A percentile compares a stretch with the other conserved stretches of the same genome.
phyloP scores from a whole-genome alignment of 495 filamentous ascomycete genomes.

The Hyaloscypha bicolor region DNA sequence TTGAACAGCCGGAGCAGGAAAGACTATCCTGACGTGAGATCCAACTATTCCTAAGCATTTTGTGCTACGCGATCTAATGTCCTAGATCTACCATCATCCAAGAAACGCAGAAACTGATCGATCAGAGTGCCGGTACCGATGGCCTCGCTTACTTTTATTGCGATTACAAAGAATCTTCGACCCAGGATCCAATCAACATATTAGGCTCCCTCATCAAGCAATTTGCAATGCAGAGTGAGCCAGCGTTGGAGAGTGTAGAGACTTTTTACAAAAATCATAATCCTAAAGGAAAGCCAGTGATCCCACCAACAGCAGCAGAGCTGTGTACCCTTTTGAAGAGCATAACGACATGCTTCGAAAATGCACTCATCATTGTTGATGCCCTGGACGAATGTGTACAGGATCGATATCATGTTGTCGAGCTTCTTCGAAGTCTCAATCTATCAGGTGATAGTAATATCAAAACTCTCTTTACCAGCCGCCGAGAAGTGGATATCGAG shows the following conservation, averaged over 20 bases:
- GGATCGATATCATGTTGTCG: constrained; percentile 18
- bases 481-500: constrained; percentile 32
- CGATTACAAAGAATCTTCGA: constrained; percentile 40
- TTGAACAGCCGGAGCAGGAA: constrained; percentile 16
- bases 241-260: constrained; percentile 27
- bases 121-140: too few species aligned
- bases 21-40: constrained; percentile 8
- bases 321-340: constrained; percentile 27
- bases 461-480: constrained; percentile 33
- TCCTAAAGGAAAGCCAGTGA: not conserved
- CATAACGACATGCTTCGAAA: constrained; percentile 29
- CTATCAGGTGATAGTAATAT: too few species aligned
- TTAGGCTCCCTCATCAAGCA: constrained; percentile 39
- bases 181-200: constrained; percentile 35
- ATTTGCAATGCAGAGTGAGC: constrained; percentile 38
- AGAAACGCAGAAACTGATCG: not conserved
- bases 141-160: constrained; percentile 45
- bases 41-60: constrained; percentile 9
- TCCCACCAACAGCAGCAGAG: not conserved
- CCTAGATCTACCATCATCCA: not conserved
- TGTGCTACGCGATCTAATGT: constrained; percentile 18
- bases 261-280: not conserved
- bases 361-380: constrained; percentile 36
- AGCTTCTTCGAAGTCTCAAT: constrained; percentile 22
- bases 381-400: constrained; percentile 36